A percentile compares a stretch with the other conserved stretches of the same genome.
Conservation (phyloP, 140 eudicot species). For the Stevia rebaudiana region DNA sequence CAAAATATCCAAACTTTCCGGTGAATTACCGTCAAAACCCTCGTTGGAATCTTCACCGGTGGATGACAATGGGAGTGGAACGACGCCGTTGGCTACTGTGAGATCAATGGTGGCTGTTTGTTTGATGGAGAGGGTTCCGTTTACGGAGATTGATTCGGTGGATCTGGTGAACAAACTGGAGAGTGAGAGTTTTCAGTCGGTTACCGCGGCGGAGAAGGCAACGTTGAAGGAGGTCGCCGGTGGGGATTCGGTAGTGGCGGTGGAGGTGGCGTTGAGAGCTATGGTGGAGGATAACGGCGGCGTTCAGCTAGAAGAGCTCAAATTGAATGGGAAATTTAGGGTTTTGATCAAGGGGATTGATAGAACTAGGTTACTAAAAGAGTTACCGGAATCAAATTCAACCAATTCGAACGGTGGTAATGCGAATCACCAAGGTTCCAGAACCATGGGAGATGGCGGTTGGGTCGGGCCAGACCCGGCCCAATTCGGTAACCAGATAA, state of each 20-base stretch:
- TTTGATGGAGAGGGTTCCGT: slow-evolving; percentile 77
- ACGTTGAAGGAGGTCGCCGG: slow-evolving; percentile 61
- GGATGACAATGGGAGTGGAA: slow-evolving; percentile 32
- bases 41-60: slow-evolving; percentile 12
- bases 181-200: slow-evolving; percentile 46
- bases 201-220: slow-evolving; percentile 54
- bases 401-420: slow-evolving; percentile 22
- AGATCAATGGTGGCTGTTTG: slow-evolving; percentile 84
- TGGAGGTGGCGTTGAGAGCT: slow-evolving; percentile 76
- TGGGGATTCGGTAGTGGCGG: slow-evolving; percentile 65
- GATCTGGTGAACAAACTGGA: slow-evolving; percentile 62
- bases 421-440: slow-evolving; percentile 25
- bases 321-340: slow-evolving; percentile 64
- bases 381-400: slow-evolving; percentile 55
- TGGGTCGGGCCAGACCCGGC: slow-evolving; percentile 42
- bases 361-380: slow-evolving; percentile 60
- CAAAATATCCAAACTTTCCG: slow-evolving; percentile 28
- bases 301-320: slow-evolving; percentile 60
- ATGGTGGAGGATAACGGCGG: slow-evolving; percentile 82
- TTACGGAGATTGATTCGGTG: slow-evolving; percentile 71
- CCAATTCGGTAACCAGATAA: slow-evolving; percentile 41
- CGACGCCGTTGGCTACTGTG: slow-evolving; percentile 43
- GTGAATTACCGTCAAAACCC: slow-evolving; percentile 16
- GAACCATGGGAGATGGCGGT: slow-evolving; percentile 50
- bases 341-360: slow-evolving; percentile 85